A percentile compares a stretch with the other conserved stretches of the same genome.
These are phyloP conservation scores for Coelastrella sp. DNA, from an alignment of 139 green algal genomes.

Conservation along the genomic window DNA sequence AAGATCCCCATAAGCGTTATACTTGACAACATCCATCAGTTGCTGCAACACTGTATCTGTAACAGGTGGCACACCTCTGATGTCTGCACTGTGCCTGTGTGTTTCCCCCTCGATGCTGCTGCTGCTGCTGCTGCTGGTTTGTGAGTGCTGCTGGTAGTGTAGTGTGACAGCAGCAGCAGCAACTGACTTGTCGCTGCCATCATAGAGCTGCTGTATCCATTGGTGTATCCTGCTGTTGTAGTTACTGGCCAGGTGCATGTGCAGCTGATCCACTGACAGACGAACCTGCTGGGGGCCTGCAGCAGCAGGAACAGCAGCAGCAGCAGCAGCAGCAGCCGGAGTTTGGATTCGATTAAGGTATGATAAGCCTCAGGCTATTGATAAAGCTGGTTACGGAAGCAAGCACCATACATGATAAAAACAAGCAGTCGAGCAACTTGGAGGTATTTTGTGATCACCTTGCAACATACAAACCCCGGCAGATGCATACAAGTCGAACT, in stretches of 20 bases:
- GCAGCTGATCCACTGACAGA: conserved; percentile 18
- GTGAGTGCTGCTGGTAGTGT: too few species aligned
- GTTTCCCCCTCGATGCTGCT: not conserved
- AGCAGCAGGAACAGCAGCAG: conserved; percentile 28
- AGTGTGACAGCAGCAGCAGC: too few species aligned
- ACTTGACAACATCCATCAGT: conserved; percentile 43
- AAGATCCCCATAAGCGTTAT: conserved; percentile 26
- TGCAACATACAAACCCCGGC: not conserved
- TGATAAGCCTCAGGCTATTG: too few species aligned
- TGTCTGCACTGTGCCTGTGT: not conserved
- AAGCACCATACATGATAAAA: not conserved
- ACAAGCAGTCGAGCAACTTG: not conserved
- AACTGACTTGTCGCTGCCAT: not conserved
- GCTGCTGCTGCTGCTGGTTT: conserved; percentile 12
- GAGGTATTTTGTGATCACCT: not conserved
- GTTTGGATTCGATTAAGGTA: too few species aligned
- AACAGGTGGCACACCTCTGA: conserved; percentile 1
- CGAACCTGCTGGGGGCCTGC: conserved; percentile 20
- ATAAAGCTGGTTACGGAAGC: not conserved
- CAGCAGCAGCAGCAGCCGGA: not conserved
- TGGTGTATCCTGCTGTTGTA: conserved; percentile 7
- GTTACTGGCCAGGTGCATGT: conserved; percentile 3
- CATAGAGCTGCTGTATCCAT: conserved; percentile 32
- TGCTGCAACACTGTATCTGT: conserved; percentile 35
- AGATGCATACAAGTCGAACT: too few species aligned